phyloP scores from a whole-genome alignment of 345 rosid species.

The Cardamine resedifolia region DNA sequence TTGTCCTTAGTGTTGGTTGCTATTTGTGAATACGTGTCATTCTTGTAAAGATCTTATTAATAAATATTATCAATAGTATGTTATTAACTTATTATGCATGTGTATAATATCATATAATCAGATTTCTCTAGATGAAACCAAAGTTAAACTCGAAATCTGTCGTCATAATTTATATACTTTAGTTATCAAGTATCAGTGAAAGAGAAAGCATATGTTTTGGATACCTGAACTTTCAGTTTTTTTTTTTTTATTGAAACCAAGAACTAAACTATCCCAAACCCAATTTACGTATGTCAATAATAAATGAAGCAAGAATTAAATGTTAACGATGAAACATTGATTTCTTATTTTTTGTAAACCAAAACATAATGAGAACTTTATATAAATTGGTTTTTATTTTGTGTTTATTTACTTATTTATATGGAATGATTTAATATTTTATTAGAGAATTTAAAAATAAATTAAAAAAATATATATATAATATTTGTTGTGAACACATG shows the following conservation, averaged over 20 bases:
- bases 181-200: not conserved
- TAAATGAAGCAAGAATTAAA: not conserved
- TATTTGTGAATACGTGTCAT: conserved; percentile 21
- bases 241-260: not conserved
- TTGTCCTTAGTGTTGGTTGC: conserved; percentile 22
- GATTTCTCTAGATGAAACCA: conserved; percentile 1
- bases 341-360: too few species aligned
- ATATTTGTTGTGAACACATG: too few species aligned
- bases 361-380: too few species aligned
- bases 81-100: too few species aligned
- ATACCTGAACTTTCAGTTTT: too few species aligned
- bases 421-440: too few species aligned
- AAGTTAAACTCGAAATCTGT: not conserved
- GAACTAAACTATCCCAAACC: not conserved
- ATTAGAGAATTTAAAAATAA: too few species aligned
- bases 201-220: not conserved
- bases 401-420: too few species aligned
- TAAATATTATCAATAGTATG: too few species aligned
- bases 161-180: not conserved
- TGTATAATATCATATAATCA: not conserved
- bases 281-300: not conserved
- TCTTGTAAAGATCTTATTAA: not conserved
- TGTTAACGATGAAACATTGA: too few species aligned
- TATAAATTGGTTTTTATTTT: too few species aligned
- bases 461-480: too few species aligned